Percentiles rank a stretch among this genome's conserved stretches.
phyloP scores from a whole-genome alignment of 2,329 filamentous ascomycete species.

The Aureobasidium sp. region DNA sequence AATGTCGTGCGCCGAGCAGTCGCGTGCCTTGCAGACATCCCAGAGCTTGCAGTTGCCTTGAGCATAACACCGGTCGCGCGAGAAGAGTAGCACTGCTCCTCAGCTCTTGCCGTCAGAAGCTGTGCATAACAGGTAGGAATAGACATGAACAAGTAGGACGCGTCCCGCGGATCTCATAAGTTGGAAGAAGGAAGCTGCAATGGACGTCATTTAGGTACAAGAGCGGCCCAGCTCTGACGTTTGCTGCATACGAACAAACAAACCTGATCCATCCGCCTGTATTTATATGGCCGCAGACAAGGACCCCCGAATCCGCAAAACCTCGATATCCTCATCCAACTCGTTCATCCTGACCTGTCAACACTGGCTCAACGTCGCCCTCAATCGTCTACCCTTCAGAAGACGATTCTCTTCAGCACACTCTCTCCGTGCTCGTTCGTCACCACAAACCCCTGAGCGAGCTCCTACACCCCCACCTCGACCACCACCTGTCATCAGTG shows the following conservation, averaged over 20 bases:
- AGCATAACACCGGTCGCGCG: no score
- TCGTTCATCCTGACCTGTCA: neutral
- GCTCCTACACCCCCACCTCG: neutral
- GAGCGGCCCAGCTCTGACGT: conserved; percentile 3
- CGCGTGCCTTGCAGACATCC: neutral
- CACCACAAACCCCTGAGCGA: neutral
- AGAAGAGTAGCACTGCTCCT: no score
- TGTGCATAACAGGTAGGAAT: neutral
- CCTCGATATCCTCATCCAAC: neutral
- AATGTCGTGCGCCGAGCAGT: neutral
- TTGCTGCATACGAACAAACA: neutral
- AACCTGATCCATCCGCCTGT: neutral
- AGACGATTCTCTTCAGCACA: neutral
- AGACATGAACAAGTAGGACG: neutral
- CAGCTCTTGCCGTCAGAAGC: no score
- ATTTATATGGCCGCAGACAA: neutral
- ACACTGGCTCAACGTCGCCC: neutral
- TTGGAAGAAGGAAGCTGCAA: conserved; percentile 1
- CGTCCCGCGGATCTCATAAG: neutral
- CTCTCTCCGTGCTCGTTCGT: neutral
- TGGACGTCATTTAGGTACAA: conserved; percentile 9
- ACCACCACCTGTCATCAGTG: neutral
- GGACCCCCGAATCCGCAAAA: neutral
- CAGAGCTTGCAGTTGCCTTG: neutral
- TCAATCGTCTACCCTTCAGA: neutral